Evolutionary conservation across 2,329 filamentous ascomycete species (phyloP).

Genomic region (Fonsecaea nubica): DNA sequence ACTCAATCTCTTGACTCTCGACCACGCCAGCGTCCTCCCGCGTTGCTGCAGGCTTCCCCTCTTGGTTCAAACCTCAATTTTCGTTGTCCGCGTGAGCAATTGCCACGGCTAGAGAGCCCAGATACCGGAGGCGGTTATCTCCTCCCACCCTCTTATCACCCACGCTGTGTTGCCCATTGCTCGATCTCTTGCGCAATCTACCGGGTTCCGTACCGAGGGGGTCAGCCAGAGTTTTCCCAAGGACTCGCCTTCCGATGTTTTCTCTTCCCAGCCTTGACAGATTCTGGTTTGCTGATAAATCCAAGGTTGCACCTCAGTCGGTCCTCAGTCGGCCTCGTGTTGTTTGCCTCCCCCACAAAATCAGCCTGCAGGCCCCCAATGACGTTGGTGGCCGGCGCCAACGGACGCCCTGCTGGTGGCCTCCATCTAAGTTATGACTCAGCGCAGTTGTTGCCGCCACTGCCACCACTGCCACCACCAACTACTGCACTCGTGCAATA

Average conservation of each 20-base stretch:
- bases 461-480: conserved; percentile 1
- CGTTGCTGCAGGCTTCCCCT: too few species aligned
- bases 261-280: not conserved
- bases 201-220: not conserved
- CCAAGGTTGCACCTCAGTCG: not conserved
- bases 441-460: not conserved
- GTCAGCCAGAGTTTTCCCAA: not conserved
- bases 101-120: not conserved
- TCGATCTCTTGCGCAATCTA: not conserved
- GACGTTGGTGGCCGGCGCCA: conserved; percentile 19
- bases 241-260: not conserved
- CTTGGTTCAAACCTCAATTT: not conserved
- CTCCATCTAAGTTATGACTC: conserved; percentile 6
- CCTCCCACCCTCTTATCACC: conserved; percentile 12
- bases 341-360: conserved; percentile 22
- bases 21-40: too few species aligned
- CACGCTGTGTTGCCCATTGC: not conserved
- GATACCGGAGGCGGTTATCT: conserved; percentile 8
- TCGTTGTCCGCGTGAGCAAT: conserved; percentile 15
- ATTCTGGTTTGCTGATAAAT: conserved; percentile 4
- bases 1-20: not conserved
- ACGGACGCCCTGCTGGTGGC: not conserved
- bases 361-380: conserved; percentile 14
- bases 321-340: not conserved
- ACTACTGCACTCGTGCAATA: not conserved